Evolutionary conservation across 1,139 yeast genomes (phyloP), one percentile per base, ranked within the genome.

Genomic region (Saccharomyces hybrid): DNA sequence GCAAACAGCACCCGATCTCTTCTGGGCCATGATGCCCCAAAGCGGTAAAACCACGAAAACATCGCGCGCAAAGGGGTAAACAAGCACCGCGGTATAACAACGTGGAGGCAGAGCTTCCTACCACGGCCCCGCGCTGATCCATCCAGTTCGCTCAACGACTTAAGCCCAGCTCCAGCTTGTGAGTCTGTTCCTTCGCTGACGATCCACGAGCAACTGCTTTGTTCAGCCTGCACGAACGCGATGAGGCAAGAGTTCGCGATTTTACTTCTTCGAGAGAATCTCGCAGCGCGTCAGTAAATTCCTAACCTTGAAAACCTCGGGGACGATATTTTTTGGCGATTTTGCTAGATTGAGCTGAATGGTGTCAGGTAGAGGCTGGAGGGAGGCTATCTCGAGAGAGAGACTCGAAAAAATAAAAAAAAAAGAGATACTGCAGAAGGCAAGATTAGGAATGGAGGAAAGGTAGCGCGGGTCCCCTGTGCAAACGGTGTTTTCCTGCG

Each of bases 211-310:
- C 44, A 38, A 38, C 25, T 19, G 25, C 44, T 9, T 38, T 38
- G 44, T 38, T 38, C 44, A 38, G 44, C 44, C 44, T 38, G 44
- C 44, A 38, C 11, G 9, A 38, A 38, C 44, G 44, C 44, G 44
- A 8, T 38, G n/a, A 16, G 8, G 26, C 44, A 38, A 16, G 44
- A 38, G 9, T 38, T 38, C 44, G 44, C 44, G 44, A 38, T 5
- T 38, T 16, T 38, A 6, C 44, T 38, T 38, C 44, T 38, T 38
- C 44, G 25, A 38, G 44, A 38, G 44, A 38, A 38, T 1, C 44
- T 9, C 44, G 44, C 44, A 38, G 44, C 44, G 44, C 44, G 44
- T 38, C 13, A 38, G 44, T 38, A 38, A 38, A 3, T 16, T 16
- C 3, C n/a, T 3, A 38, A 38, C 44, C 44, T 38, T 38, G 44